These are phyloP conservation scores for Phaeosphaeriaceae sp. DNA, from an alignment of 2,329 filamentous ascomycete species.

Conservation along the genomic window DNA sequence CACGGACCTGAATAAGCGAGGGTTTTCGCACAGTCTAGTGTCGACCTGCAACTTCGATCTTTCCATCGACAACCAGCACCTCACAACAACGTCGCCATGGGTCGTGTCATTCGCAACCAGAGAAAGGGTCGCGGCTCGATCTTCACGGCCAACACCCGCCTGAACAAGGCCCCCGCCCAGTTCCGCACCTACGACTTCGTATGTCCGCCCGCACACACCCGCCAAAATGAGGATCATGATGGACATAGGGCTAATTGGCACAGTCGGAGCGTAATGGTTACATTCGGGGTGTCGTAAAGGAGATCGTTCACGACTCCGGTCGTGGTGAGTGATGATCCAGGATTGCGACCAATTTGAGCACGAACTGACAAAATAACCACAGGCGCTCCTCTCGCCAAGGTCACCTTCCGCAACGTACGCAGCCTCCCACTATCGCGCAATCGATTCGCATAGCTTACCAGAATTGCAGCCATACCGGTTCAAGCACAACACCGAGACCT, in stretches of 20 bases:
- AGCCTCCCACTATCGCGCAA: conserved; percentile 6
- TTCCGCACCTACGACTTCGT: conserved; percentile 95
- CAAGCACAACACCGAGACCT: conserved; percentile 97
- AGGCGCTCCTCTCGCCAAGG: conserved; percentile 85
- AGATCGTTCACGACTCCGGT: conserved; percentile 98
- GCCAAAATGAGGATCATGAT: conserved; percentile 23
- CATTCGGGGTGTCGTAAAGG: conserved; percentile 95
- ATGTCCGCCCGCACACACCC: conserved; percentile 37
- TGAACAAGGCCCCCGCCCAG: conserved; percentile 94
- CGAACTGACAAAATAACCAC: conserved; percentile 26
- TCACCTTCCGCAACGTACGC: conserved; percentile 83
- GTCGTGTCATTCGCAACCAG: conserved; percentile 80
- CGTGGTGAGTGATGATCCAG: conserved; percentile 70
- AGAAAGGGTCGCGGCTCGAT: conserved; percentile 75
- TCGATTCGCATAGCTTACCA: conserved; percentile 23
- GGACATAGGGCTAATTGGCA: conserved; percentile 47
- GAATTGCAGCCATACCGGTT: conserved; percentile 78
- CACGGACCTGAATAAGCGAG: background rate
- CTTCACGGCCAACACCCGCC: conserved; percentile 70
- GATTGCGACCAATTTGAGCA: conserved; percentile 12
- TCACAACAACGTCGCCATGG: conserved; percentile 54
- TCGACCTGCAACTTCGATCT: conserved; percentile 3
- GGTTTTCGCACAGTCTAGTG: background rate
- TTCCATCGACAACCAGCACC: conserved; percentile 23
- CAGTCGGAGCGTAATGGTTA: conserved; percentile 91